phyloP scores from a whole-genome alignment of 805 yeast genomes.

The Ogataea kodamae region DNA sequence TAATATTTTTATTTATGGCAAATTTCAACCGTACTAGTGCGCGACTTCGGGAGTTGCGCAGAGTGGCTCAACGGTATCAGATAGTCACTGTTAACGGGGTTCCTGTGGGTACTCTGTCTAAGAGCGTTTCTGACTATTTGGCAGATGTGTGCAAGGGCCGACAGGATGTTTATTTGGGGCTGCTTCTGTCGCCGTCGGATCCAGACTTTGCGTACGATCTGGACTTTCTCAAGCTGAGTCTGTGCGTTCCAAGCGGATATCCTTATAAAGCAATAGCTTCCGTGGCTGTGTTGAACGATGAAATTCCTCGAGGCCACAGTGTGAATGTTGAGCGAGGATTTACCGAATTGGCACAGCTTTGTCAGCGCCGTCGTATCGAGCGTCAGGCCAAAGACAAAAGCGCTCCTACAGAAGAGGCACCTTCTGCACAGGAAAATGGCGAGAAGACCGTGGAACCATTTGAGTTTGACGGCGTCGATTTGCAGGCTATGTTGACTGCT shows the following conservation, averaged over 20 bases:
- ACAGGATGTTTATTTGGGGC: slow-evolving; percentile 38
- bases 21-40: too few relatives aligned
- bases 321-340: slow-evolving; percentile 68
- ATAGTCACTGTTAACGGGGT: slow-evolving; percentile 34
- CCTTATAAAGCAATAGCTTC: slow-evolving; percentile 44
- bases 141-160: slow-evolving; percentile 14
- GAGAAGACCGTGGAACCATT: too few relatives aligned
- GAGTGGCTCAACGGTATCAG: slow-evolving; percentile 18
- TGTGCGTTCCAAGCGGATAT: slow-evolving; percentile 53
- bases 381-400: slow-evolving; percentile 9
- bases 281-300: slow-evolving; percentile 57
- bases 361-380: slow-evolving; percentile 33
- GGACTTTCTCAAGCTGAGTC: slow-evolving; percentile 46
- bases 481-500: slow-evolving; percentile 51
- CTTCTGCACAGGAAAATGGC: too few relatives aligned
- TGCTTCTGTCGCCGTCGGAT: slow-evolving; percentile 54
- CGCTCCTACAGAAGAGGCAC: too few relatives aligned
- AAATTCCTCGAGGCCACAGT: slow-evolving; percentile 67
- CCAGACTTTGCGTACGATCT: slow-evolving; percentile 73
- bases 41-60: slow-evolving; percentile 22
- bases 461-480: slow-evolving; percentile 44
- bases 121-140: slow-evolving; percentile 19
- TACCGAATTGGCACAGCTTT: slow-evolving; percentile 39
- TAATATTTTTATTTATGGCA: slow-evolving; percentile 4
- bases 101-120: slow-evolving; percentile 19